These are phyloP conservation scores for Canna indica DNA, from an alignment of 176 grass and related monocot genomes.

Conservation along the genomic window DNA sequence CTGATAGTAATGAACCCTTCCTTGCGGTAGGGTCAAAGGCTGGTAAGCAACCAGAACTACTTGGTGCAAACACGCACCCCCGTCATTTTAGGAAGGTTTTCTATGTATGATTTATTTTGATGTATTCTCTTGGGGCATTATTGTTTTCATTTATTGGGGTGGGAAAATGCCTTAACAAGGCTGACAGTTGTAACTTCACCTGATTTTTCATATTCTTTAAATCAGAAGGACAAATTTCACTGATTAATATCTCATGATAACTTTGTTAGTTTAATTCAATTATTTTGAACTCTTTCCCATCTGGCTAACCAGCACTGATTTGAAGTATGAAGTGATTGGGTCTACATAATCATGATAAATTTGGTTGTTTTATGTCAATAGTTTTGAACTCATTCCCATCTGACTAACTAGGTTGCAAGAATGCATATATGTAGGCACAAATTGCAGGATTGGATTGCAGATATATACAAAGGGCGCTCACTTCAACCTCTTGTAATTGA, in stretches of 20 bases:
- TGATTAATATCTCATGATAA: neutral
- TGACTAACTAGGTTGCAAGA: too few relatives aligned
- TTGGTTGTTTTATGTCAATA: too few relatives aligned
- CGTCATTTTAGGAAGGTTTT: slow-evolving; percentile 1
- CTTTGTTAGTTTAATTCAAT: too few relatives aligned
- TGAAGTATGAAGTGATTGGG: too few relatives aligned
- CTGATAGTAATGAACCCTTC: neutral
- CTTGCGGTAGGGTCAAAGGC: neutral
- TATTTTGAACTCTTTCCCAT: too few relatives aligned
- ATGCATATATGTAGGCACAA: too few relatives aligned
- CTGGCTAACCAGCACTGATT: too few relatives aligned
- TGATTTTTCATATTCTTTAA: slow-evolving; percentile 8
- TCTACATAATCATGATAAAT: too few relatives aligned
- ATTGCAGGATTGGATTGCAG: too few relatives aligned
- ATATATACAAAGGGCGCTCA: too few relatives aligned
- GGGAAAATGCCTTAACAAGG: neutral
- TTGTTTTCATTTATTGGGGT: slow-evolving; percentile 15
- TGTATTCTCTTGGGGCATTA: slow-evolving; percentile 10
- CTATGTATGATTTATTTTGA: neutral
- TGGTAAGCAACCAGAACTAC: neutral
- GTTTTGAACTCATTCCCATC: too few relatives aligned
- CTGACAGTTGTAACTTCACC: neutral
- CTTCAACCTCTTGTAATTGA: too few relatives aligned
- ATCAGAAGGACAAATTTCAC: neutral
- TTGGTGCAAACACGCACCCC: neutral